Evolutionary conservation across 2,329 filamentous ascomycete genomes (phyloP), one percentile per base, ranked within the genome.

Genomic region (Fusarium nygamai): DNA sequence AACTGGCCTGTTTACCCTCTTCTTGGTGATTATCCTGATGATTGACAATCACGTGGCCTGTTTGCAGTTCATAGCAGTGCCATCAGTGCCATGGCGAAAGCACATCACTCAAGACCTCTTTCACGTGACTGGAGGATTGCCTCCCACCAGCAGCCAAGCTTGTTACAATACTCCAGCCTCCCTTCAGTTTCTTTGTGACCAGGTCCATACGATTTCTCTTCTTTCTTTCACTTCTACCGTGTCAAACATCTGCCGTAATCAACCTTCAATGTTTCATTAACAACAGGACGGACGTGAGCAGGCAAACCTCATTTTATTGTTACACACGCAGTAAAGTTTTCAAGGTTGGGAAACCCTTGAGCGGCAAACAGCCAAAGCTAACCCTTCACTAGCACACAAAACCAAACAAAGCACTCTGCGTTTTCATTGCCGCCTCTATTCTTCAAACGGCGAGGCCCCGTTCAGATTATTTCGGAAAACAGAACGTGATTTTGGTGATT

Each of bases 381-480:
- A 12, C 46, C 12, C 14, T 17, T 31, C 20, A 6, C 10, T 12
- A 48, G 27, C 5, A 27, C 10, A 11, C 20, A 4, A 16, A 16
- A 22, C 6, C 27, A 31, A 48, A 17, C 20, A 48, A 46, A 9
- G 3, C 17, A 17, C 3, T 27, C 11, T 8, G 1, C 1, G 3
- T 46, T 27, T 27, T 13, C 8, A 13, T 6, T 46, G 1, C 9
- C 43, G 8, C 43, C 5, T 27, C 19, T 13, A 12, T 8, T 27
- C 17, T 27, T 27, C 24, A 46, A 20, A 8, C 6, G 17, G 0
- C 4, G 17, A 46, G 19, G 24, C 24, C 24, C 5, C 5, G 44
- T 10, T 46, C 43, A 2, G 8, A 20, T 14, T 5, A 6, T 19
- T 5, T 9, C 24, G 17, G 7, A 8, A 19, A 9, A n/a, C 0